Evolutionary conservation across 2,329 filamentous ascomycete species (phyloP).

Genomic region (Ophiostoma ulmi): DNA sequence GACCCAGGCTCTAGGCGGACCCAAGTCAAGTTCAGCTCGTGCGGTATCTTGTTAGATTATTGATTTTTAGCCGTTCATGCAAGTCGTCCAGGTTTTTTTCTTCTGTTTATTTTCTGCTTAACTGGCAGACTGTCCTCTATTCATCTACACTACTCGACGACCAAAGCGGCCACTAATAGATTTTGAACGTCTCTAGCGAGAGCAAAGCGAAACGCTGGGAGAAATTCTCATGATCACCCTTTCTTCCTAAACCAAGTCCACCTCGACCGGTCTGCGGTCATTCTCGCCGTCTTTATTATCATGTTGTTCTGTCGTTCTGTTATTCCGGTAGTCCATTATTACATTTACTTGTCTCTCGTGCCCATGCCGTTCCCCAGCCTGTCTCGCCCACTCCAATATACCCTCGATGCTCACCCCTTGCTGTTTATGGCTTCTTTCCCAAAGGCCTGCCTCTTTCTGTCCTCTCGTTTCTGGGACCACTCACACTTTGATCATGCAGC

Average conservation of each 20-base stretch:
- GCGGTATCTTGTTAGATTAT: slow-evolving; percentile 6
- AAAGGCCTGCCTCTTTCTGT: background rate
- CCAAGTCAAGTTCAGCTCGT: slow-evolving; percentile 4
- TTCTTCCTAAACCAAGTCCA: no score
- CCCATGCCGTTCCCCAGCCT: background rate
- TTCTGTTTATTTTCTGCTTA: background rate
- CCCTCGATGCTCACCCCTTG: background rate
- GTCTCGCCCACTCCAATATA: background rate
- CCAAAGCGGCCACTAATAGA: background rate
- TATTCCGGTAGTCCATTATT: background rate
- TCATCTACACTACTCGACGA: background rate
- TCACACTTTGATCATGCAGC: background rate
- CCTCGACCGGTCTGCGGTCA: background rate
- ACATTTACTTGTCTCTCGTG: background rate
- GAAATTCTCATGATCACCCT: background rate
- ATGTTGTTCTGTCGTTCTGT: background rate
- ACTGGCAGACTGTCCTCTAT: background rate
- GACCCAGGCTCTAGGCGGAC: background rate
- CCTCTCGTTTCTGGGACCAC: background rate
- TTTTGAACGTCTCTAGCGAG: background rate
- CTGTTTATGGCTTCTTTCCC: background rate
- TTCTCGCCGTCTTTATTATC: background rate
- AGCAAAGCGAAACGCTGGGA: background rate
- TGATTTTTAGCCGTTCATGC: slow-evolving; percentile 7
- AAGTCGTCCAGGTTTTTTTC: background rate